Base-by-base conservation (phyloP, 306 rosid genomes). In the Hippophae tibetana region DNA sequence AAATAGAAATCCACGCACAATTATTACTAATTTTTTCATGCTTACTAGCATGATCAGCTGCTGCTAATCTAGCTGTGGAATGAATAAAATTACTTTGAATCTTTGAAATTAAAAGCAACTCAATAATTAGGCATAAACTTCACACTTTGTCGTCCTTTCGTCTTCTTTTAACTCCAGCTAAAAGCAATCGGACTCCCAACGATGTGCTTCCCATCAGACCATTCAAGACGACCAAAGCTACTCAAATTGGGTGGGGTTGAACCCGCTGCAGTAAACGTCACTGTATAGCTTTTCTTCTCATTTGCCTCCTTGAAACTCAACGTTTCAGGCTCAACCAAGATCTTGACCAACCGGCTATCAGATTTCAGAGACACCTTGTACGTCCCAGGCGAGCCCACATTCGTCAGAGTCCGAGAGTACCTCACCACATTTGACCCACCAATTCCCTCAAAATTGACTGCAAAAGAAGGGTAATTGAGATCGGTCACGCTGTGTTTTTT, bases 381-480 rank as follows among this genome's bases (percentile, higher is more conserved):
- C 9, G 76, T 75, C 51, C 50, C 69, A 14, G 96, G 71, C 13
- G 79, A 11, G 23, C 90, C 9, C 13, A 13, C 23, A 52, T 12
- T 83, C 38, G 85, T 82, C 58, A 86, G 56, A 53, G 67, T 73
- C 65, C 97, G 84, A 8, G 72, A 78, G 62, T 80, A 82, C 60
- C 63, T 74, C 44, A 84, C 54, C 44, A 72, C 76, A 62, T 26
- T 72, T 25, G 76, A 47, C 44, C 44, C 66, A 2, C 53, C 49
- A 42, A 59, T 42, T 41, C 82, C 81, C 18, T 67, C 82, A 7
- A 84, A 64, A 8, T 69, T 67, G 63, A 76, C 95, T 9, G 86
- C 79, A 55, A 90, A 86, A 61, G 94, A 86, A 3, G 95, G 95
- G 62, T 84, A 79, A 52, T 90, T 90, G 8, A 86, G 65, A 66